Base-by-base conservation (phyloP, 2,329 filamentous ascomycete genomes). In the Phialocephala subalpina region DNA sequence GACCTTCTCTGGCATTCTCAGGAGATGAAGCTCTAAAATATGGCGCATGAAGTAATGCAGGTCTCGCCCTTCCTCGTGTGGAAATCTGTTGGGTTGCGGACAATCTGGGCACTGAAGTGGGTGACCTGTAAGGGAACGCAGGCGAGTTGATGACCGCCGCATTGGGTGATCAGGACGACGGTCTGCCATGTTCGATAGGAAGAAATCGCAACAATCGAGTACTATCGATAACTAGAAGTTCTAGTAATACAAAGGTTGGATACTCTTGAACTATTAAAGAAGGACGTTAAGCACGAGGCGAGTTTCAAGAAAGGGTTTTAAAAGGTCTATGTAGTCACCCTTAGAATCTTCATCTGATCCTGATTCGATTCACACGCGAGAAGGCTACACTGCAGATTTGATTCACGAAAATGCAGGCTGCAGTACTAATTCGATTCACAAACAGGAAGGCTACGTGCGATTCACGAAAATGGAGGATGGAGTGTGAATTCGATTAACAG, bases 1-100 rank as follows among this genome's bases (percentile, higher is more conserved):
- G n/a, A 58, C 35, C 9, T 14, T 4, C 5, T 47, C 33, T 14
- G 20, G 25, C 18, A 57, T 36, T 14, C n/a, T 62, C 16, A 27
- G 25, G 33, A 22, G 47, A 4, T 52, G 20, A 11, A 58, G 20
- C 11, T 59, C 33, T 35, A 67, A 18, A 7, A 69, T 57, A 47
- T 69, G 67, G 3, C 11, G 35, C 22, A 59, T 60, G 45, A 69
- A 49, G 53, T 65, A 67, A 42, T 69, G 67, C 9, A 63, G n/a
- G 25, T 63, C 64, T 18, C 64, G 58, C 6, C 20, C 12, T 12
- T 18, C 3, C 27, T 66, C 61, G 53, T 20, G n/a, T 22, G 14
- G 11, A 35, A 60, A 61, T 16, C 20, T 18, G 18, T 47, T 58
- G 1, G 22, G 45, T 33, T 3, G 9, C 16, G n/a, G 25, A 7